Conservation (phyloP, 495 filamentous ascomycete genomes). For the Chlorociboria aeruginascens region DNA sequence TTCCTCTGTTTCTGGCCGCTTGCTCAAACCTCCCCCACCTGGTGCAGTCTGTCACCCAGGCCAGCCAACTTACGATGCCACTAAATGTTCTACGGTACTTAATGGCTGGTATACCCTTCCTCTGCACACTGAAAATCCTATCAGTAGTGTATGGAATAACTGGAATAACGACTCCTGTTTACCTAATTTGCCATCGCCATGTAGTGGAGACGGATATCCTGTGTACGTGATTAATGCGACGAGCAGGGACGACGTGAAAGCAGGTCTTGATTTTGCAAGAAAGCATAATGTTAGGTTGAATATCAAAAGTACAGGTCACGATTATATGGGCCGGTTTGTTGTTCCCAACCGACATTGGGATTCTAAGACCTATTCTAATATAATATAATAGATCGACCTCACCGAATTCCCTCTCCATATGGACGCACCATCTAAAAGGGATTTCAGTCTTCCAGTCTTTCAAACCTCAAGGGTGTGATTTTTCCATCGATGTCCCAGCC, state of each 20-base stretch:
- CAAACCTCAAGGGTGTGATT: conserved; percentile 24
- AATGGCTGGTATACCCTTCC: neutral
- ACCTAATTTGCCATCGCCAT: conserved; percentile 22
- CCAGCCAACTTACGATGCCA: conserved; percentile 1
- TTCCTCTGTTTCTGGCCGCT: conserved; percentile 1
- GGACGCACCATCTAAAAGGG: conserved; percentile 32
- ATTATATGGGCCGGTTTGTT: conserved; percentile 38
- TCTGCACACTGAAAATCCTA: neutral
- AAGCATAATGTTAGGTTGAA: conserved; percentile 45
- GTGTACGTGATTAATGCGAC: conserved; percentile 35
- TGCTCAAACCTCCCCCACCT: neutral
- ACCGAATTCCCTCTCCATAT: conserved; percentile 38
- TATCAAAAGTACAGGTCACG: conserved; percentile 52
- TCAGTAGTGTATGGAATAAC: conserved; percentile 14
- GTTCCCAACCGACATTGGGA: neutral
- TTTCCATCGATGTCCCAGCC: conserved; percentile 21
- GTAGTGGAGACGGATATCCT: conserved; percentile 31
- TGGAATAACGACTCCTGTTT: conserved; percentile 34
- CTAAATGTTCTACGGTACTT: conserved; percentile 1
- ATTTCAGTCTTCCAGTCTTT: conserved; percentile 27
- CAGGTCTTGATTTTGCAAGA: conserved; percentile 32
- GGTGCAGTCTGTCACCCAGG: conserved; percentile 4
- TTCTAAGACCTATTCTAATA: neutral
- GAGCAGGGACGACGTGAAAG: conserved; percentile 25
- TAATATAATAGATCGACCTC: conserved; percentile 11